Base-by-base conservation (phyloP, 1,139 yeast species). In the Suhomyces bolitotheri region DNA sequence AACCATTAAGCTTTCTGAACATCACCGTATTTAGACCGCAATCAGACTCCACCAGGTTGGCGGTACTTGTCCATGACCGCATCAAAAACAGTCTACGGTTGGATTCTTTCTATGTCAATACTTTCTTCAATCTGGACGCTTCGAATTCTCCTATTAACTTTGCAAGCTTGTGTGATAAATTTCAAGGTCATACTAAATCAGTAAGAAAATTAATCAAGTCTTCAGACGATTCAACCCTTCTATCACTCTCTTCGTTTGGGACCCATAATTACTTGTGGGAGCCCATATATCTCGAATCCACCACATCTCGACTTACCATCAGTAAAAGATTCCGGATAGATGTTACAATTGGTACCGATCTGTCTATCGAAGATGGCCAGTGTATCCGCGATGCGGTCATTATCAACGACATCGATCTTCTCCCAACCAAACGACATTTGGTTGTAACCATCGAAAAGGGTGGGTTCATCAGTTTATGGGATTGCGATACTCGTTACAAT, bases 131-230 rank as follows among this genome's bases (percentile, higher is more conserved):
- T 26, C 24, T n/a, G 10, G 19, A 16, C 9, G 13, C 16, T 2
- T 3, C 20, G 1, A 14, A 16, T 13, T 13, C 14, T 8, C 26
- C 25, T 3, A 7, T 9, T 2, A 12, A 23, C 4, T 38, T 34
- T 15, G 20, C 35, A 1, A 25, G 14, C 9, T 31, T 38, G 4
- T 16, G 25, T 2, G 56, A 77, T 48, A 82, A 83, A 49, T 76
- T 82, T 38, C 89, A 94, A 5, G 97, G 97, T 1, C 96, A 88
- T 51, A 74, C 80, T 35, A 89, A 88, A 53, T 84, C 96, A 0
- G 80, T 90, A 14, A 77, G 78, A 46, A 73, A 71, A 36, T 58
- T 90, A 1, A 63, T 77, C 12, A 77, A 89, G 49, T 82, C 95
- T 1, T 40, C 49, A 4, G 50, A 52, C 6, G 58, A 55, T 15